Evolutionary conservation across 2,329 filamentous ascomycete genomes (phyloP).

Genomic region (Exophiala sp.): DNA sequence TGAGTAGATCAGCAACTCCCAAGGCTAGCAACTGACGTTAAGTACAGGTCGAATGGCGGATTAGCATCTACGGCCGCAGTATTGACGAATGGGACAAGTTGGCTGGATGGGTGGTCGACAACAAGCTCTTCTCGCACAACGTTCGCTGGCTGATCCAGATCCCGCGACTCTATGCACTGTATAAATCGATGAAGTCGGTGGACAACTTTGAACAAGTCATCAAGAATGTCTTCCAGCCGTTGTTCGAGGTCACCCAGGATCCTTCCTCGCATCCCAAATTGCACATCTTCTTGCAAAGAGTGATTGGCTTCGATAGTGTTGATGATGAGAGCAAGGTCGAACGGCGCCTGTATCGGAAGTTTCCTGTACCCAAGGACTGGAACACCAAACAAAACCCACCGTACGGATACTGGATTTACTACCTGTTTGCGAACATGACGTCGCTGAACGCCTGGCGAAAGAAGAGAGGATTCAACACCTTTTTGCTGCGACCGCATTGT

Average conservation of each 20-base stretch:
- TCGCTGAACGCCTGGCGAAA: slow-evolving; percentile 90
- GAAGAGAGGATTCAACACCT: slow-evolving; percentile 89
- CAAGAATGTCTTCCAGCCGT: slow-evolving; percentile 81
- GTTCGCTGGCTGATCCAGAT: slow-evolving; percentile 96
- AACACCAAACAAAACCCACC: slow-evolving; percentile 90
- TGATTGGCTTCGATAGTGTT: slow-evolving; percentile 95
- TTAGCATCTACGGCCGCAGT: slow-evolving; percentile 89
- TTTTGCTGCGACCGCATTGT: slow-evolving; percentile 86
- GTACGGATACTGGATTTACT: slow-evolving; percentile 99
- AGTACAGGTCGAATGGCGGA: slow-evolving; percentile 75
- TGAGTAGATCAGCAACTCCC: slow-evolving; percentile 1
- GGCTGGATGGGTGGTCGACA: slow-evolving; percentile 94
- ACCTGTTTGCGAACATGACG: slow-evolving; percentile 87
- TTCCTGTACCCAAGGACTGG: slow-evolving; percentile 84
- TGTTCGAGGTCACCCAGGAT: slow-evolving; percentile 90
- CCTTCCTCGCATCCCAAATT: slow-evolving; percentile 84
- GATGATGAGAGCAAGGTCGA: slow-evolving; percentile 98
- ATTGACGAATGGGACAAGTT: slow-evolving; percentile 97
- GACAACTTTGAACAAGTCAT: slow-evolving; percentile 85
- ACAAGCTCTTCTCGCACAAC: slow-evolving; percentile 96
- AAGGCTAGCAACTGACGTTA: neutral
- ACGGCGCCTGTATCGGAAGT: slow-evolving; percentile 89
- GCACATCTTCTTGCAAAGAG: slow-evolving; percentile 87
- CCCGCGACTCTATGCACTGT: slow-evolving; percentile 89
- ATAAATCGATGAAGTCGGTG: slow-evolving; percentile 83